phyloP scores from a whole-genome alignment of 2,329 filamentous ascomycete species.

The Ophiosphaerella herpotricha region DNA sequence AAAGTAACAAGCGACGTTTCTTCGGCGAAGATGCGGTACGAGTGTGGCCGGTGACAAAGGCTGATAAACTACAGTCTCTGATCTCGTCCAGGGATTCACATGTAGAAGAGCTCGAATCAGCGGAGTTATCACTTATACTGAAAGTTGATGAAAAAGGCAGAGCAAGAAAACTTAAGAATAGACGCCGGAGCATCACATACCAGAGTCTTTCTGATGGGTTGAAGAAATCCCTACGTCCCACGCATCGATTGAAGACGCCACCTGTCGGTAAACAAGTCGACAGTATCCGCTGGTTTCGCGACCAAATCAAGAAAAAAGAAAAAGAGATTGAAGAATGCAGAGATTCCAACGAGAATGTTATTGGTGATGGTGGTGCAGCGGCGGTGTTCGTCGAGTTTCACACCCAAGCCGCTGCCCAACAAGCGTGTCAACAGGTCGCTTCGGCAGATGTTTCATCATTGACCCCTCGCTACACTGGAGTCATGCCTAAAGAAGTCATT shows the following conservation, averaged over 20 bases:
- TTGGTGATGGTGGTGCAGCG: slow-evolving; percentile 64
- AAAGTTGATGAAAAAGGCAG: slow-evolving; percentile 75
- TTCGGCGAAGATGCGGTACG: slow-evolving; percentile 81
- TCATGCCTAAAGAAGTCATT: slow-evolving; percentile 81
- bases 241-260: slow-evolving; percentile 40
- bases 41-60: slow-evolving; percentile 82
- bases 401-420: slow-evolving; percentile 80
- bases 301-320: slow-evolving; percentile 75
- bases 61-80: slow-evolving; percentile 75
- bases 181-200: slow-evolving; percentile 53
- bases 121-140: slow-evolving; percentile 84
- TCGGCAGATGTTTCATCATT: slow-evolving; percentile 66
- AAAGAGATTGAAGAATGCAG: slow-evolving; percentile 71
- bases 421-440: slow-evolving; percentile 70
- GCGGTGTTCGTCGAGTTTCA: slow-evolving; percentile 92
- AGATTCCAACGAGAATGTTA: slow-evolving; percentile 64
- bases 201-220: slow-evolving; percentile 57
- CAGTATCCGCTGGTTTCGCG: slow-evolving; percentile 87
- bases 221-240: slow-evolving; percentile 65
- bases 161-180: slow-evolving; percentile 61
- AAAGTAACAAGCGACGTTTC: slow-evolving; percentile 75
- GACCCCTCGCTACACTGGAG: slow-evolving; percentile 81
- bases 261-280: slow-evolving; percentile 88
- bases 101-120: slow-evolving; percentile 80
- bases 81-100: slow-evolving; percentile 81